phyloP scores from a whole-genome alignment of 345 rosid species.

The Leavenworthia alabamica region DNA sequence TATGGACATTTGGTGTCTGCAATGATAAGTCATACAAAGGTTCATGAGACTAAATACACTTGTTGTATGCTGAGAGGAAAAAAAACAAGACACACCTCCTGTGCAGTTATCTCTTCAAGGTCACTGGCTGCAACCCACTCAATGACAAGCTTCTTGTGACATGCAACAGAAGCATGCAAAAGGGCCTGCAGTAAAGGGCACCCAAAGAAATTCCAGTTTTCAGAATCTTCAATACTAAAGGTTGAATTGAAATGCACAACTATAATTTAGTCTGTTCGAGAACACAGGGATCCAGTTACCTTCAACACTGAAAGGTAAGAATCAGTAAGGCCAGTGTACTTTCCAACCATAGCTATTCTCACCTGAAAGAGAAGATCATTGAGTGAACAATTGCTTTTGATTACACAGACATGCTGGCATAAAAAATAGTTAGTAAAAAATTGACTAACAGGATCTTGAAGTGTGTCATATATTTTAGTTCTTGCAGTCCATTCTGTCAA shows the following conservation, averaged over 20 bases:
- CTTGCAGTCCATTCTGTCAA: constrained; percentile 75
- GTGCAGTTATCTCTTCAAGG: constrained; percentile 55
- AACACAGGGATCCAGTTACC: constrained; percentile 35
- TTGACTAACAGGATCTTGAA: constrained; percentile 59
- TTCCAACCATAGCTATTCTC: constrained; percentile 76
- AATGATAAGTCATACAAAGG: constrained; percentile 2
- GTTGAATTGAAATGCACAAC: neutral
- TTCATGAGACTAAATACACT: constrained; percentile 3
- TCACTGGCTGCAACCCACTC: constrained; percentile 87
- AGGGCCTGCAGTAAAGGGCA: constrained; percentile 47
- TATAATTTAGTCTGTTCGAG: neutral
- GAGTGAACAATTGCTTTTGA: constrained; percentile 7
- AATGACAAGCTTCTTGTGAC: constrained; percentile 52
- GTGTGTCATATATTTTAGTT: constrained; percentile 63
- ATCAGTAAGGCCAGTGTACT: constrained; percentile 71
- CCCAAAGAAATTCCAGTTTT: constrained; percentile 8
- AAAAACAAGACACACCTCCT: constrained; percentile 36
- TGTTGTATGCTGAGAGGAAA: neutral
- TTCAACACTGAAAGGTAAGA: constrained; percentile 68
- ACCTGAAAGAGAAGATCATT: constrained; percentile 40
- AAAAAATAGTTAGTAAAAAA: neutral
- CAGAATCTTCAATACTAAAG: neutral
- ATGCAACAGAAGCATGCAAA: constrained; percentile 80
- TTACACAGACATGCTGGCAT: neutral
- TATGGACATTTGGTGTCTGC: constrained; percentile 53